These are phyloP conservation scores for Lepiota venenata DNA, from an alignment of 768 basidiomycete genomes.

Conservation along the genomic window DNA sequence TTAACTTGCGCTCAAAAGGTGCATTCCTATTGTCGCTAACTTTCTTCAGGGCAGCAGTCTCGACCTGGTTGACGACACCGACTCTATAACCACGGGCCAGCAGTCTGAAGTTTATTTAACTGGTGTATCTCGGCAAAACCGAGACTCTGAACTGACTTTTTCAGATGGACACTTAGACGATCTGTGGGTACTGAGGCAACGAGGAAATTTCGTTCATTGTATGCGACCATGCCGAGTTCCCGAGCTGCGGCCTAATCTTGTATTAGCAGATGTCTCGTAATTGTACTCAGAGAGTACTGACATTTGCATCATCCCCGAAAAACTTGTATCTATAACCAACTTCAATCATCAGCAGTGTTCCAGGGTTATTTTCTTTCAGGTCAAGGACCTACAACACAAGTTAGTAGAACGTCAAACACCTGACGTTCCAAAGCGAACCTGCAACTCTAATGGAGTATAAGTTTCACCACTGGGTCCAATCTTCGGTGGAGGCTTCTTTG, in stretches of 20 bases:
- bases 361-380: slow-evolving; percentile 62
- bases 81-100: slow-evolving; percentile 79
- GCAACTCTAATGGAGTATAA: slow-evolving; percentile 77
- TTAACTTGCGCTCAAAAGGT: slow-evolving; percentile 71
- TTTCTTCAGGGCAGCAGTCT: slow-evolving; percentile 90
- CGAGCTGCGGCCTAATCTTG: slow-evolving; percentile 58
- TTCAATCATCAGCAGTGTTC: slow-evolving; percentile 72
- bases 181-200: slow-evolving; percentile 73
- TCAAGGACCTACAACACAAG: slow-evolving; percentile 39
- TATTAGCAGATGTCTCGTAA: not conserved
- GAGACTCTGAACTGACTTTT: slow-evolving; percentile 48
- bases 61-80: slow-evolving; percentile 77
- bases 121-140: not conserved
- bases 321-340: slow-evolving; percentile 85
- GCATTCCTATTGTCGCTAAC: slow-evolving; percentile 69
- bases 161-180: slow-evolving; percentile 66
- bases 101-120: slow-evolving; percentile 35
- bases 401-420: not conserved
- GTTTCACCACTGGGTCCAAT: slow-evolving; percentile 67
- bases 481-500: slow-evolving; percentile 34
- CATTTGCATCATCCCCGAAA: slow-evolving; percentile 83
- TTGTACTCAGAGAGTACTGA: slow-evolving; percentile 17
- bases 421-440: slow-evolving; percentile 31
- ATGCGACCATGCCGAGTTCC: slow-evolving; percentile 78
- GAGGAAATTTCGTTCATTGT: slow-evolving; percentile 65